Evolutionary conservation across 2,329 filamentous ascomycete species (phyloP).

Genomic region (Alternaria ethzedia): DNA sequence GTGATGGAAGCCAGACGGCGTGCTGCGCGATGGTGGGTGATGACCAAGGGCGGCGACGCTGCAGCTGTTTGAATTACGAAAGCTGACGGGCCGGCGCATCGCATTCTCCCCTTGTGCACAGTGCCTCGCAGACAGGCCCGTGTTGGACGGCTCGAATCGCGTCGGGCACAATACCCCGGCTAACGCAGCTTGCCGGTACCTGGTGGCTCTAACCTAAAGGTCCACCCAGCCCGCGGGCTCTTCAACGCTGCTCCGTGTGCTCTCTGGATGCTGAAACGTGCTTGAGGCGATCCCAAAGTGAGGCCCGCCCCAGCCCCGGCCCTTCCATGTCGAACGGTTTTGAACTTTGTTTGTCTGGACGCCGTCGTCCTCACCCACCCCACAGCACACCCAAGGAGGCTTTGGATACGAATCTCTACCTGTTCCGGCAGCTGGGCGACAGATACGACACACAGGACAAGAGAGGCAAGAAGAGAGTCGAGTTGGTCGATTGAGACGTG

Average conservation of each 20-base stretch:
- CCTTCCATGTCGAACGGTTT: constrained; percentile 47
- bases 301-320: constrained; percentile 34
- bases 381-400: constrained; percentile 26
- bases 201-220: constrained; percentile 33
- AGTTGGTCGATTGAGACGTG: constrained; percentile 41
- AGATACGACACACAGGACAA: constrained; percentile 29
- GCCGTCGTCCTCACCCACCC: constrained; percentile 28
- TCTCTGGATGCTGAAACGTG: constrained; percentile 49
- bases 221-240: constrained; percentile 32
- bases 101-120: constrained; percentile 13
- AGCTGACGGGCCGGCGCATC: constrained; percentile 13
- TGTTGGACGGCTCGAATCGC: constrained; percentile 28
- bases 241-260: constrained; percentile 32
- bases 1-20: not conserved
- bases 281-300: constrained; percentile 47
- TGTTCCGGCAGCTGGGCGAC: constrained; percentile 42
- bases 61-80: constrained; percentile 8
- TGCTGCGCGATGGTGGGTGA: not conserved
- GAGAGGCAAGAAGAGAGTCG: constrained; percentile 44
- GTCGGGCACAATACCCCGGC: constrained; percentile 30
- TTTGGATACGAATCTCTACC: constrained; percentile 44
- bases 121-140: constrained; percentile 19
- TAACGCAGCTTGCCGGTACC: constrained; percentile 34
- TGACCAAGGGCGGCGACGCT: not conserved
- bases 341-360: constrained; percentile 42